phyloP scores from a whole-genome alignment of 306 rosid species.

The Senna tora region DNA sequence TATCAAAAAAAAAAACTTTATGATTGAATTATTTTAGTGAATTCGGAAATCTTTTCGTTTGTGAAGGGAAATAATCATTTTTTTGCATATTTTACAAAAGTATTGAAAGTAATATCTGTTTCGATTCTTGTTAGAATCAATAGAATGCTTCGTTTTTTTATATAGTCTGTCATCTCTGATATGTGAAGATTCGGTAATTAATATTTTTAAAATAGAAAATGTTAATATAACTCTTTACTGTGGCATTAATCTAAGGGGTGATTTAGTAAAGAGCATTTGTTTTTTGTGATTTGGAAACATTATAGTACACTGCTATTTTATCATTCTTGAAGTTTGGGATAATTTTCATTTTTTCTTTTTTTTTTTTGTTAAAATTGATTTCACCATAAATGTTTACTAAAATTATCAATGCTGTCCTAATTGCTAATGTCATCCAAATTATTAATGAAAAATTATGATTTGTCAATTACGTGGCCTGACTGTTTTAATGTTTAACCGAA shows the following conservation, averaged over 20 bases:
- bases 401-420: too few species aligned
- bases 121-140: neutral
- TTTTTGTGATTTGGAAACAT: neutral
- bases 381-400: too few species aligned
- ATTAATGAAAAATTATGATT: too few species aligned
- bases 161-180: too few species aligned
- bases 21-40: neutral
- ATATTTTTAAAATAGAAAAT: neutral
- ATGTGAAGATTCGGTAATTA: neutral
- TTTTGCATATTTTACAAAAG: neutral
- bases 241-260: neutral
- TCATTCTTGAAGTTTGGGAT: too few species aligned
- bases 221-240: neutral
- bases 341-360: too few species aligned
- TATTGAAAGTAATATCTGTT: neutral
- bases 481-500: too few species aligned
- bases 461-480: too few species aligned
- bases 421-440: too few species aligned
- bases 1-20: too few species aligned
- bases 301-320: neutral
- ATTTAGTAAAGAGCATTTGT: slow-evolving; percentile 10
- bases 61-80: neutral
- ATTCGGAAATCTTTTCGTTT: neutral
- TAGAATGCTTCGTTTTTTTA: too few species aligned
- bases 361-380: too few species aligned